Base-by-base conservation (phyloP, 2,329 filamentous ascomycete species). In the Delphinella strobiligena region DNA sequence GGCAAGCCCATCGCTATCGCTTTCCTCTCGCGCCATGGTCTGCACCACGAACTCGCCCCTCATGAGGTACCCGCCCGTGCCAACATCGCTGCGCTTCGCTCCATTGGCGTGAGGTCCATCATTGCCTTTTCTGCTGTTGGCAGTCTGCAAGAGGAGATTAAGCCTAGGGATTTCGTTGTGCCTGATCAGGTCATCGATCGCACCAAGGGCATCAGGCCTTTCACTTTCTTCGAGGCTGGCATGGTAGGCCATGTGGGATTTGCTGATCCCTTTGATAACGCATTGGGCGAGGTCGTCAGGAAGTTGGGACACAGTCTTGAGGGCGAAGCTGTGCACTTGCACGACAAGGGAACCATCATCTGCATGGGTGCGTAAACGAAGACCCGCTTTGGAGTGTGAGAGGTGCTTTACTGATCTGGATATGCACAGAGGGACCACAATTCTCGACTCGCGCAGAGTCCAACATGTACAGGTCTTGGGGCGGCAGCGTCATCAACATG, bases 401-500 rank as follows among this genome's bases (percentile, higher is more conserved):
- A n/a, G 15, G 7, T 8, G 19, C 16, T 22, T 15, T 18, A 16
- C 35, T 37, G 19, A 41, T 18, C 10, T 15, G 17, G 14, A 19
- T 16, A 2, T 11, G 4, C n/a, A 94, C 51, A 84, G 91, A 98
- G 73, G 91, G 91, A n/a, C 91, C 91, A 15, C 87, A 94, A 54
- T 98, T 98, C 72, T 91, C 82, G 45, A 96, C 91, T 14, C 86
- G 91, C 46, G 89, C 91, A 43, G 91, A 98, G 67, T 91, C 83
- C 42, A 79, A 94, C 63, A 77, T 98, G 67, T 98, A 98, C 72
- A 85, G 91, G 51, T 72, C 77, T 45, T 95, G 87, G 84, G 89
- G 89, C 53, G 89, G 88, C 51, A 82, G 76, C 49, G 84, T 96
- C 38, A 96, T 98, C 71, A 96, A 96, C 74, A 98, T 98, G 91